Base-by-base conservation (phyloP, 345 rosid species). In the Erysimum cheiranthoides region DNA sequence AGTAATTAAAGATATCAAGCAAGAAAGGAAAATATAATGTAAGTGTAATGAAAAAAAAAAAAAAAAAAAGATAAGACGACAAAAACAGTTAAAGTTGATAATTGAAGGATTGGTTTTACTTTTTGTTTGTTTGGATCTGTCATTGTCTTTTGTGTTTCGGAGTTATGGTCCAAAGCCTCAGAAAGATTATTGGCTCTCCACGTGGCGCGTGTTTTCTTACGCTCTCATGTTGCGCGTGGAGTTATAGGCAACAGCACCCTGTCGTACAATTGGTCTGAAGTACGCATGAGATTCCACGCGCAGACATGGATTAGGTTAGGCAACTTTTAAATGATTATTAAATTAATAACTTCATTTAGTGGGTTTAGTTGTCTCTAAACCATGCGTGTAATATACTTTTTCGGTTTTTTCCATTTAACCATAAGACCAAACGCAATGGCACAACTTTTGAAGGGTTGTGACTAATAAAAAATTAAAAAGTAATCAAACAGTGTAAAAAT, bases 211-310 rank as follows among this genome's bases (percentile, higher is more conserved):
- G 71, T 47, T 4, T 0, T 9, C 0, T 6, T 56, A 65, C 72
- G 36, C 76, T 10, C 70, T 40, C 5, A 0, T 11, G 10, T 17
- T 64, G 38, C 34, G 76, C 36, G 67, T 71, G 76, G 39, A 2
- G 2, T 2, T 40, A 17, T 30, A 34, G 0, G 71, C 17, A 70
- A 70, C 61, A 46, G 36, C 35, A 77, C 28, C 42, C 5, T 71
- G 60, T 63, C 66, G 76, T 77, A 77, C 80, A 31, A 77, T 70
- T 77, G 75, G 80, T 77, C 66, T 70, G 67, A 57, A 18, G 76
- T 77, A 77, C 80, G 80, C 80, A 77, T 77, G 76, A 77, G 80
- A 71, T 77, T 65, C 80, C 80, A 65, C 71, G 62, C 74, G 70
- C 74, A 61, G 63, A 64, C 63, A 60, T 75, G 65, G 79, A 69